phyloP scores from a whole-genome alignment of 371 early-diverging fungal species.

The Entomophthora muscae region DNA sequence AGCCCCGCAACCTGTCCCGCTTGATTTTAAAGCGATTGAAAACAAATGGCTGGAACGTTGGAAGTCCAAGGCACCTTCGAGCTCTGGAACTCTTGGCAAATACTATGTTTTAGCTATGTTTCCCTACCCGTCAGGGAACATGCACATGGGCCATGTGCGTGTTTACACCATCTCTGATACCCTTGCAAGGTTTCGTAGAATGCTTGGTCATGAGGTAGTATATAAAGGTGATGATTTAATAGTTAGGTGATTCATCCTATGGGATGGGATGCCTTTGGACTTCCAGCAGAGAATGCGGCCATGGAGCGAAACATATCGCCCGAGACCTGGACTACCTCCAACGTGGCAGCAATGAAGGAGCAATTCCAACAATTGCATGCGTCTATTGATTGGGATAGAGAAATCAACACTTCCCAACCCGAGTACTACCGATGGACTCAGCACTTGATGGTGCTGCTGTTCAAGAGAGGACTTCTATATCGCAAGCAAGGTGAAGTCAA shows the following conservation, averaged over 20 bases:
- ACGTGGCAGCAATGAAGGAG: constrained; percentile 62
- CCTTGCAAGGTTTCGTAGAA: constrained; percentile 54
- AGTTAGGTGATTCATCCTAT: constrained; percentile 73
- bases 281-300: constrained; percentile 97
- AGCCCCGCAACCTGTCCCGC: too few relatives aligned
- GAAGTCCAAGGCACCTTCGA: too few relatives aligned
- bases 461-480: constrained; percentile 63
- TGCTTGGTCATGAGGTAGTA: constrained; percentile 51
- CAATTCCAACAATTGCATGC: constrained; percentile 55
- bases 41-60: too few relatives aligned
- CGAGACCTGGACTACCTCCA: constrained; percentile 59
- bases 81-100: too few relatives aligned
- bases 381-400: constrained; percentile 82
- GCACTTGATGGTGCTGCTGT: constrained; percentile 58
- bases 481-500: constrained; percentile 79
- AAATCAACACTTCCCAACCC: constrained; percentile 61
- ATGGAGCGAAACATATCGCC: constrained; percentile 72
- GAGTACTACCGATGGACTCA: constrained; percentile 88
- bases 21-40: too few relatives aligned
- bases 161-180: constrained; percentile 85
- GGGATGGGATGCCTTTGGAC: constrained; percentile 98
- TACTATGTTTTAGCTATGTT: constrained; percentile 57
- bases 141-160: constrained; percentile 91
- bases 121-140: constrained; percentile 82
- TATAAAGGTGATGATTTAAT: too few relatives aligned